Evolutionary conservation across 2,329 filamentous ascomycete species (phyloP), one percentile per base, ranked within the genome.

Genomic region (Colletotrichum higginsianum): DNA sequence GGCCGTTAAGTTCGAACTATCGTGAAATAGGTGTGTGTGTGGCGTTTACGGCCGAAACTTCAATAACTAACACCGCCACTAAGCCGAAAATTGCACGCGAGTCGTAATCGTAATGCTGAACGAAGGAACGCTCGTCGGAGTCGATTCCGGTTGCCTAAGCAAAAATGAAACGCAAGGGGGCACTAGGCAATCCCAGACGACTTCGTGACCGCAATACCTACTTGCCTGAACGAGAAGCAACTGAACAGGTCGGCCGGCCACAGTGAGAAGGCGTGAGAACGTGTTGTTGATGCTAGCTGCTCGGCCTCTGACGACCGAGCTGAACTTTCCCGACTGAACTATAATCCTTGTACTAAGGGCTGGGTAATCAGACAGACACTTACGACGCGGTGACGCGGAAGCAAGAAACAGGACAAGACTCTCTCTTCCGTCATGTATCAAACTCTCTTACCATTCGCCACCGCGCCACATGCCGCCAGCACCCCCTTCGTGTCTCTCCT

Each of bases 261-360:
- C 30, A 12, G 30, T 15, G 23, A n/a, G 46, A 9, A 23, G 42
- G 57, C 47, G 47, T 26, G 47, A 9, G 7, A 18, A 30, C 2
- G 40, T 38, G 40, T 15, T 18, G 40, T 11, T 30, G 35, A 11
- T 38, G 30, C 26, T 30, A 30, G 42, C 42, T 44, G 50, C 50
- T 53, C 50, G 26, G 26, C 8, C 46, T 47, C n/a, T 30, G 21
- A 9, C 13, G 49, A 18, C 44, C 58, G 57, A 23, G 57, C 57
- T 61, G 58, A 61, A 61, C 26, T 38, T 62, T 38, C 35, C 60
- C 47, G 40, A 50, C 56, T 61, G 64, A 71, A 67, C 63, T 71
- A 30, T 56, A 61, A 71, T 56, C 61, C 38, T 44, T 38, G 44
- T 47, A 68, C 44, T 65, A 52, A 64, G 26, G 35, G 50, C 38